Percentiles rank a stretch among this genome's conserved stretches.
phyloP scores from a whole-genome alignment of 768 basidiomycete species.

The Leccinum longicurvipes region DNA sequence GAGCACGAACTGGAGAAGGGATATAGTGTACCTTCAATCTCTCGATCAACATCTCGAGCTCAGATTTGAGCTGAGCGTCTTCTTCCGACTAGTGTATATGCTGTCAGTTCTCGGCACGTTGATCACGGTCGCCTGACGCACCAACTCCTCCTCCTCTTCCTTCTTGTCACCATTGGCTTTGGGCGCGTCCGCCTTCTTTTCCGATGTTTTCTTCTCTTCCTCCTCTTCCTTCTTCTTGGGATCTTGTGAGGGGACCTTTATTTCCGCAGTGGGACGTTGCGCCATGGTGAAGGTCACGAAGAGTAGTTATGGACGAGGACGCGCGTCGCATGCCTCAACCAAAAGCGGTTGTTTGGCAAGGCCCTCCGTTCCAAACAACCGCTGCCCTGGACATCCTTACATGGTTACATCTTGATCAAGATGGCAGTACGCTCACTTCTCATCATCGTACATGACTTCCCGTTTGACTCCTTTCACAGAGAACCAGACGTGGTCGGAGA shows the following conservation, averaged over 20 bases:
- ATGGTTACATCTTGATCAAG: neutral
- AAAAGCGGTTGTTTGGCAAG: conserved; percentile 32
- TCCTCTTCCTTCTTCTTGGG: conserved; percentile 58
- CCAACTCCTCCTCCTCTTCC: conserved; percentile 69
- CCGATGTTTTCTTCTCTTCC: conserved; percentile 38
- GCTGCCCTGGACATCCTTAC: neutral
- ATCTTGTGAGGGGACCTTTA: conserved; percentile 69
- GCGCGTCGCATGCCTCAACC: conserved; percentile 27
- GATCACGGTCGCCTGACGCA: conserved; percentile 40
- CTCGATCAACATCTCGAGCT: conserved; percentile 96
- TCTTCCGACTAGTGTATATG: conserved; percentile 73
- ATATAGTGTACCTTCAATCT: conserved; percentile 68
- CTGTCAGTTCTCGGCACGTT: conserved; percentile 7
- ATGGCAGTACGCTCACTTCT: conserved; percentile 17
- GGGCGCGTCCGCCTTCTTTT: conserved; percentile 55
- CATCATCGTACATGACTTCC: neutral
- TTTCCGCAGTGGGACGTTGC: conserved; percentile 54
- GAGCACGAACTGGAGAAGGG: neutral
- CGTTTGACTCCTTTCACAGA: neutral
- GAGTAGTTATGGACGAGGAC: conserved; percentile 18
- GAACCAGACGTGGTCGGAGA: conserved; percentile 14
- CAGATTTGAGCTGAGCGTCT: conserved; percentile 87
- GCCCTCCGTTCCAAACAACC: conserved; percentile 33
- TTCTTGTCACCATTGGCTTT: conserved; percentile 53
- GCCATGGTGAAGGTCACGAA: conserved; percentile 43